Evolutionary conservation across 495 filamentous ascomycete species (phyloP), one percentile per base, ranked within the genome.

Genomic region (Glutinoglossum americanum): DNA sequence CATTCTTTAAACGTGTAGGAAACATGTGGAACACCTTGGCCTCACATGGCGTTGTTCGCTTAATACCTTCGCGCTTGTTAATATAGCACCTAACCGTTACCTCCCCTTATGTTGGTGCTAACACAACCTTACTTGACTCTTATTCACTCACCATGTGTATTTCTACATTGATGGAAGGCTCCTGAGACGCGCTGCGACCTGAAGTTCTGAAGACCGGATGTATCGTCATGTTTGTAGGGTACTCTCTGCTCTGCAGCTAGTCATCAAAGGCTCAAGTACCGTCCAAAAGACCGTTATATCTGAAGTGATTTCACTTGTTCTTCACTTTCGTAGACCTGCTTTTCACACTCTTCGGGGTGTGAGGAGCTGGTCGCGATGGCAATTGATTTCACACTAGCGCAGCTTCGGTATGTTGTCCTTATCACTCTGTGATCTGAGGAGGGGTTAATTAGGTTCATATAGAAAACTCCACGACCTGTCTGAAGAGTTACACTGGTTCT

Each of bases 401-500:
- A 3, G n/a, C 15, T 53, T 27, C 49, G 49, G 49, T 53, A 53
- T 53, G 49, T 10, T 13, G 28, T 28, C 23, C 19, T 53, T 1
- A 30, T 53, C 11, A 11, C 30, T 53, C n/a, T n/a, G n/a, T 53
- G 28, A 6, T 53, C 19, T 6, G 10, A 56, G 17, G 23, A 39
- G 19, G 21, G 5, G 30, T n/a, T 56, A 23, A 56, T 56, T 37
- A 45, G 21, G 23, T 33, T 41, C 33, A 5, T 58, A 3, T 30
- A 58, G 53, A 47, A 32, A 58, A 21, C 59, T 60, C 9, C 59
- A 32, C 0, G 33, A 47, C 15, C 32, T 49, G 37, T 23, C 54
- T 27, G 37, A 27, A 32, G 21, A 15, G 0, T 27, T 49, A 13
- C 59, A 60, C 44, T 60, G 59, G 59, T 59, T 60, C 41, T 60